Evolutionary conservation across 805 yeast species (phyloP).

Genomic region (Starmera quercuum): DNA sequence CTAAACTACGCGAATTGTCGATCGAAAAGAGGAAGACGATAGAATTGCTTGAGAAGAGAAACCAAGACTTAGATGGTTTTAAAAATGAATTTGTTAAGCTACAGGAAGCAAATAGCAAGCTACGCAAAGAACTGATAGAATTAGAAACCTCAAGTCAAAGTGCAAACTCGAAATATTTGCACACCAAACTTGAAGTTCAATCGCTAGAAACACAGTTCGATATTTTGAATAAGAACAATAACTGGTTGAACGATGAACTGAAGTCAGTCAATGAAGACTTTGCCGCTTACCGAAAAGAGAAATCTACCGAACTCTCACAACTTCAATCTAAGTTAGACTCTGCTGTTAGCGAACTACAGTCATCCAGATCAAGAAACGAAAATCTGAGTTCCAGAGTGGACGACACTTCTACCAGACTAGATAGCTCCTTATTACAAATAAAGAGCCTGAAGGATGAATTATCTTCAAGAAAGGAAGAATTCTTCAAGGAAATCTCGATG

Average conservation of each 20-base stretch:
- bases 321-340: constrained; percentile 22
- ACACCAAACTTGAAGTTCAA: constrained; percentile 26
- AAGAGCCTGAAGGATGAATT: constrained; percentile 39
- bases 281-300: constrained; percentile 18
- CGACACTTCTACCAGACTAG: constrained; percentile 29
- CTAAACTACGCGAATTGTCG: constrained; percentile 8
- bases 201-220: constrained; percentile 34
- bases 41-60: constrained; percentile 28
- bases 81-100: constrained; percentile 31
- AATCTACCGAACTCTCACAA: constrained; percentile 17
- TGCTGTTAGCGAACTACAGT: constrained; percentile 22
- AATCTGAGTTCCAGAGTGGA: constrained; percentile 27
- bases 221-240: constrained; percentile 30
- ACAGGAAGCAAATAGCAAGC: constrained; percentile 24
- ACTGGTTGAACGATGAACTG: constrained; percentile 33
- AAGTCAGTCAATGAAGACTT: constrained; percentile 24
- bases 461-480: constrained; percentile 38
- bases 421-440: constrained; percentile 35
- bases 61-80: constrained; percentile 25
- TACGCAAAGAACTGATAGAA: constrained; percentile 33
- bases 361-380: constrained; percentile 20
- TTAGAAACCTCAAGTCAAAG: constrained; percentile 28
- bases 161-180: constrained; percentile 19
- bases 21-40: constrained; percentile 23
- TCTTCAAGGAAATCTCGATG: constrained; percentile 47